Conservation (phyloP, 2,329 filamentous ascomycete species). For the Trichoderma sp. region DNA sequence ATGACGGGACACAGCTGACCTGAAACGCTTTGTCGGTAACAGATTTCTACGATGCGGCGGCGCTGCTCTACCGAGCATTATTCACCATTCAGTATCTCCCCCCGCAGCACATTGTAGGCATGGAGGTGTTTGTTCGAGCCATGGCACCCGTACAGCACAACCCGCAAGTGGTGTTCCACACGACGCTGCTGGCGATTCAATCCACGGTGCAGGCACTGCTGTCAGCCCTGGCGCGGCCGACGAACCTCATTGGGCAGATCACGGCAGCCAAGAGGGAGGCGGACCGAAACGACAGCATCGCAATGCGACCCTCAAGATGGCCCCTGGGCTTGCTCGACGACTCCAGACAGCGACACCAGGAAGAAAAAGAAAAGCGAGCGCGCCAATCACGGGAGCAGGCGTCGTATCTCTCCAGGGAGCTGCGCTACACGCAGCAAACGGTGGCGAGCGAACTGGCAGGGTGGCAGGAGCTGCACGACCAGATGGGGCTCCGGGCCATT, state of each 20-base stretch:
- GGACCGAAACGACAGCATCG: constrained; percentile 74
- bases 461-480: constrained; percentile 88
- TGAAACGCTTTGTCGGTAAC: constrained; percentile 16
- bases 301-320: constrained; percentile 76
- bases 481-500: constrained; percentile 73
- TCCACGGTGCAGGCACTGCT: constrained; percentile 82
- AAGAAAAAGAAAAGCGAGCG: constrained; percentile 82
- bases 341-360: constrained; percentile 76
- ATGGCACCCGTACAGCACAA: constrained; percentile 70
- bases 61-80: constrained; percentile 55
- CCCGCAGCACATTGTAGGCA: constrained; percentile 64
- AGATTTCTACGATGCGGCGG: constrained; percentile 71
- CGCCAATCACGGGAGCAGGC: constrained; percentile 70
- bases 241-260: constrained; percentile 76
- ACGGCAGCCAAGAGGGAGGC: constrained; percentile 72
- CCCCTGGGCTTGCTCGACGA: constrained; percentile 83
- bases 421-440: constrained; percentile 90
- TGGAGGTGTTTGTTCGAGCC: constrained; percentile 70
- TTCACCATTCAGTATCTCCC: constrained; percentile 69
- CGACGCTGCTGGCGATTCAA: constrained; percentile 76
- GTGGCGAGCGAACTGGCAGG: constrained; percentile 89
- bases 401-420: constrained; percentile 73
- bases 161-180: constrained; percentile 73
- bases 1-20: neutral
- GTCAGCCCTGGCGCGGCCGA: constrained; percentile 74